These are phyloP conservation scores for Rosa rugosa DNA, from an alignment of 306 rosid species.

Conservation along the genomic window DNA sequence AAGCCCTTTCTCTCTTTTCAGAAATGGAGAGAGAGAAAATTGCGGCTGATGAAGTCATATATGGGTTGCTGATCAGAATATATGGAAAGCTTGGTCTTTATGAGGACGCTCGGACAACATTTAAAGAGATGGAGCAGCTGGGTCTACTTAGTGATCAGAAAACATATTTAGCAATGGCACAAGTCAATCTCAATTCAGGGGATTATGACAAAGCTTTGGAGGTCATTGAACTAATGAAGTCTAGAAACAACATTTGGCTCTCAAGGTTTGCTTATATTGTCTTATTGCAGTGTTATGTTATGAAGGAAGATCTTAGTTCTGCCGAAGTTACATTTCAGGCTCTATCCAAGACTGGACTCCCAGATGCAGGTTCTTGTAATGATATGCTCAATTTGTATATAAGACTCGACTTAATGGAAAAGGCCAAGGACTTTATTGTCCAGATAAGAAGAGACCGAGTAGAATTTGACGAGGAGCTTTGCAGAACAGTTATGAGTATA, in stretches of 20 bases:
- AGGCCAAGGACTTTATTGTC: conserved; percentile 65
- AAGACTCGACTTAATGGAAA: conserved; percentile 50
- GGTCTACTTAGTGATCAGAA: conserved; percentile 78
- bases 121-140: conserved; percentile 63
- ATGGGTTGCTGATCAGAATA: conserved; percentile 86
- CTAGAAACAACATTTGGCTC: conserved; percentile 55
- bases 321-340: conserved; percentile 69
- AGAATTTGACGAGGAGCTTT: conserved; percentile 68
- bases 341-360: conserved; percentile 71
- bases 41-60: conserved; percentile 85
- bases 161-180: conserved; percentile 92
- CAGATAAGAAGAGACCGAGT: conserved; percentile 49
- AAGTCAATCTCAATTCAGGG: conserved; percentile 80
- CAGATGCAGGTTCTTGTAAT: conserved; percentile 85
- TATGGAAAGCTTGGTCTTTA: conserved; percentile 88
- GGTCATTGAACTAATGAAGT: conserved; percentile 71
- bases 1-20: conserved; percentile 82
- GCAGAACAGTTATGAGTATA: conserved; percentile 58
- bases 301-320: conserved; percentile 70
- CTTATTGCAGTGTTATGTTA: conserved; percentile 73
- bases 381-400: conserved; percentile 72
- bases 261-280: conserved; percentile 89
- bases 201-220: conserved; percentile 63
- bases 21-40: conserved; percentile 68
- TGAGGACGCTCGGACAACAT: conserved; percentile 73